Percentiles rank a stretch among this genome's conserved stretches.
phyloP scores from a whole-genome alignment of 2,329 filamentous ascomycete genomes.

The Ceratocystis colombiana region DNA sequence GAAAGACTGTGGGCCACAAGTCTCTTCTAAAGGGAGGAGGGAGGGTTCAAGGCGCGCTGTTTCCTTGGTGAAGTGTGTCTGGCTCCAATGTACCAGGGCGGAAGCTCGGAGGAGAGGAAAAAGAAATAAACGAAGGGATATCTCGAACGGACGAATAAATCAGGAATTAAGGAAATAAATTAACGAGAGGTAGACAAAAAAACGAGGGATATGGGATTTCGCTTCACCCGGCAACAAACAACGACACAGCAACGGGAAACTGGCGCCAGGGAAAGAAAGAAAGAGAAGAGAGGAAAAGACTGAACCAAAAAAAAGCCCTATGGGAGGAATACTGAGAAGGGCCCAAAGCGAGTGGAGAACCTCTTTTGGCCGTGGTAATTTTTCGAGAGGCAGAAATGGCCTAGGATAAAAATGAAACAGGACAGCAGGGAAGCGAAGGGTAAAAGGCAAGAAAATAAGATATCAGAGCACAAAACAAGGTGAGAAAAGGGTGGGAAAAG shows the following conservation, averaged over 20 bases:
- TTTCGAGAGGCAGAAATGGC: background rate
- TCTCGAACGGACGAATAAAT: background rate
- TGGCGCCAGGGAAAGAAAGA: slow-evolving; percentile 6
- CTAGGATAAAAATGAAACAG: slow-evolving; percentile 13
- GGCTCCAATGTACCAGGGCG: background rate
- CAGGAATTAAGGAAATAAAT: background rate
- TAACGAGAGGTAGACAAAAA: slow-evolving; percentile 4
- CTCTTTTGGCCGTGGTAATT: background rate
- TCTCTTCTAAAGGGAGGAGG: background rate
- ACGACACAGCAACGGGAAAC: slow-evolving; percentile 14
- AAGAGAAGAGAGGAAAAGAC: background rate
- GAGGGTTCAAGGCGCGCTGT: background rate
- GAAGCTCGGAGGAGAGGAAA: background rate
- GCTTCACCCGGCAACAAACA: background rate
- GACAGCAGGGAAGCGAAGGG: background rate
- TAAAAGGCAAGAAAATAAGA: background rate
- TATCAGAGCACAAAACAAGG: slow-evolving; percentile 7
- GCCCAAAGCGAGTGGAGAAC: slow-evolving; percentile 7
- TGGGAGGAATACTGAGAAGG: slow-evolving; percentile 12
- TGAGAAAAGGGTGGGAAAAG: background rate
- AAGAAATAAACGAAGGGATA: slow-evolving; percentile 16
- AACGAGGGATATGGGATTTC: too few species aligned
- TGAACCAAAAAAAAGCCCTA: background rate
- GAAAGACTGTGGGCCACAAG: slow-evolving; percentile 12
- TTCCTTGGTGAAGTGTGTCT: background rate